phyloP scores from a whole-genome alignment of 2,329 filamentous ascomycete genomes.

The Sporothrix phasma region DNA sequence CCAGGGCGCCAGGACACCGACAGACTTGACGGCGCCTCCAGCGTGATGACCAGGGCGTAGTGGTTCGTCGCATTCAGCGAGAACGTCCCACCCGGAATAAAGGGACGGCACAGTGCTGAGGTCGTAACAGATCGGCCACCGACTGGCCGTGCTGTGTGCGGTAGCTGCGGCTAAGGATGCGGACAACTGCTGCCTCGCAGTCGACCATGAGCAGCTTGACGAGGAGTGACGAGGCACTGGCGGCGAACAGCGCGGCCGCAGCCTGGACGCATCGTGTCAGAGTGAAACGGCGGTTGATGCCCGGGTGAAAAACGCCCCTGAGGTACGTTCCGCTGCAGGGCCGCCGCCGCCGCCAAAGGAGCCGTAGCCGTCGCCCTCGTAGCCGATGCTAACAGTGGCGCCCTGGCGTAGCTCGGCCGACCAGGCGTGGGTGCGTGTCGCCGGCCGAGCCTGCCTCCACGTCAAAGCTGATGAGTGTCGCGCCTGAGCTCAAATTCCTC shows the following conservation, averaged over 20 bases:
- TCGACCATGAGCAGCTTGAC: constrained; percentile 36
- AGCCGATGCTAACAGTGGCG: constrained; percentile 9
- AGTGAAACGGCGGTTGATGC: constrained; percentile 22
- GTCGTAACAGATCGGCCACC: constrained; percentile 30
- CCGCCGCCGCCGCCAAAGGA: neutral
- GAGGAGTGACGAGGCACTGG: constrained; percentile 36
- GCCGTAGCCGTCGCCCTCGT: neutral
- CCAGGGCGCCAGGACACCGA: constrained; percentile 37
- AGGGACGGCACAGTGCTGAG: constrained; percentile 26
- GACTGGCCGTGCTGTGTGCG: constrained; percentile 30
- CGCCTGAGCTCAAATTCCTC: constrained; percentile 40
- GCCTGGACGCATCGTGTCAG: constrained; percentile 36
- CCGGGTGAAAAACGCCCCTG: constrained; percentile 8
- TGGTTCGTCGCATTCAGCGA: constrained; percentile 34
- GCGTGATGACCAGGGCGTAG: constrained; percentile 36
- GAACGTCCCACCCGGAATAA: constrained; percentile 21
- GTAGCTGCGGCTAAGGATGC: constrained; percentile 36
- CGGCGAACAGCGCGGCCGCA: constrained; percentile 38
- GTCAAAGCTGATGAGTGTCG: constrained; percentile 51
- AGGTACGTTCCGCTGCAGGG: constrained; percentile 8
- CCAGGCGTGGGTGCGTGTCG: constrained; percentile 45
- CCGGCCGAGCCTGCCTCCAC: constrained; percentile 47
- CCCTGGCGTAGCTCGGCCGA: constrained; percentile 49
- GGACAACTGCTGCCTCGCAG: constrained; percentile 36
- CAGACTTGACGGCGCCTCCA: constrained; percentile 34